phyloP scores from a whole-genome alignment of 495 filamentous ascomycete species.

The Penicilliopsis zonata region DNA sequence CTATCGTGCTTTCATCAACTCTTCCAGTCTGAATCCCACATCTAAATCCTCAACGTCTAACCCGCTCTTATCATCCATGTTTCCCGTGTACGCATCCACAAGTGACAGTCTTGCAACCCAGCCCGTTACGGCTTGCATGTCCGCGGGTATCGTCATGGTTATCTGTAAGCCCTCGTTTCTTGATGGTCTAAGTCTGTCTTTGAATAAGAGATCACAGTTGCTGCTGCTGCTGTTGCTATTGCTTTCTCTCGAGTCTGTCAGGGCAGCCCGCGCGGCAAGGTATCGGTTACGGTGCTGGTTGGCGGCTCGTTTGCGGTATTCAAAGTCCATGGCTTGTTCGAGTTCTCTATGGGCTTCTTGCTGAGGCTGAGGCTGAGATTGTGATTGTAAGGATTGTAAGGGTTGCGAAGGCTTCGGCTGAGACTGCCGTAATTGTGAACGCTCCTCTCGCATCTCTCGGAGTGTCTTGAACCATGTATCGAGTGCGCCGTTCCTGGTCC shows the following conservation, averaged over 20 bases:
- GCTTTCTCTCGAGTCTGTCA: constrained; percentile 4
- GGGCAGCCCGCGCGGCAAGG: constrained; percentile 24
- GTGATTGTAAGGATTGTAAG: constrained; percentile 24
- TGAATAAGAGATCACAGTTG: background rate
- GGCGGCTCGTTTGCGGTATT: constrained; percentile 27
- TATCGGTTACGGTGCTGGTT: constrained; percentile 27
- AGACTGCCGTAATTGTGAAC: background rate
- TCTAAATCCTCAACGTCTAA: no score
- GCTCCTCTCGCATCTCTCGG: background rate
- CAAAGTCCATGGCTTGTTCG: constrained; percentile 29
- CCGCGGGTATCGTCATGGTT: no score
- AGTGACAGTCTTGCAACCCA: no score
- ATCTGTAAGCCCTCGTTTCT: no score
- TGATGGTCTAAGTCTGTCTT: no score
- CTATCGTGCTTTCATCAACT: no score
- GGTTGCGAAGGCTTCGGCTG: background rate
- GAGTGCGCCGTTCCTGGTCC: no score
- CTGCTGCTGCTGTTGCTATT: background rate
- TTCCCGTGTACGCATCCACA: no score
- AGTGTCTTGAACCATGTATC: constrained; percentile 26
- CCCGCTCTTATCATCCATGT: no score
- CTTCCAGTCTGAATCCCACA: no score
- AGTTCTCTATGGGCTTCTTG: constrained; percentile 13
- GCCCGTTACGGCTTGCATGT: no score
- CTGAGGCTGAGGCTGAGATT: constrained; percentile 8